These are phyloP conservation scores for Linum usitatissimum DNA, from an alignment of 345 rosid species.

Conservation along the genomic window DNA sequence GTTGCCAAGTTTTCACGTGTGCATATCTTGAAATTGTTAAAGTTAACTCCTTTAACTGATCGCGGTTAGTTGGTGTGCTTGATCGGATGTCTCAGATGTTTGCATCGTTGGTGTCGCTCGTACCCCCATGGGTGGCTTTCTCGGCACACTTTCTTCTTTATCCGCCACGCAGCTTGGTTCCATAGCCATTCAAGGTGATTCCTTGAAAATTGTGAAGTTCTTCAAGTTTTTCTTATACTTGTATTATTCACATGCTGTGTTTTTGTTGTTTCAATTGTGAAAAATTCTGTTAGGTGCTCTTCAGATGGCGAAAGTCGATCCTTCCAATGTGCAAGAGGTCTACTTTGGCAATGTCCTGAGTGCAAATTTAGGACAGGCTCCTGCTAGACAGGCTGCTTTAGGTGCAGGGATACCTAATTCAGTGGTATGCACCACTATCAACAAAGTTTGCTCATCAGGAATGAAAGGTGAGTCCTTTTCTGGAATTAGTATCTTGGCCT, in stretches of 20 bases:
- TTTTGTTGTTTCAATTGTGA: too few relatives aligned
- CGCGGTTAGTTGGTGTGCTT: too few relatives aligned
- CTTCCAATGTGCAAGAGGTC: not conserved
- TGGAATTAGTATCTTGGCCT: not conserved
- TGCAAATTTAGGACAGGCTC: constrained; percentile 6
- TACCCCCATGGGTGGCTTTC: constrained; percentile 25
- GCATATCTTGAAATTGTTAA: not conserved
- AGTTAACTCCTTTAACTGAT: not conserved
- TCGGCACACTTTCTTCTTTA: constrained; percentile 24
- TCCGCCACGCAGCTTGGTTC: constrained; percentile 23
- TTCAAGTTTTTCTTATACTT: not conserved
- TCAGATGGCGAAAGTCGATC: not conserved
- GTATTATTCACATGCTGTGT: not conserved
- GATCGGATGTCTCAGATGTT: constrained; percentile 9
- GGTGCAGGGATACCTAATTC: constrained; percentile 17
- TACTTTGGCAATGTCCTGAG: constrained; percentile 3
- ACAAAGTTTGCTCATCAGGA: constrained; percentile 26
- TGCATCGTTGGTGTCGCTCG: constrained; percentile 23
- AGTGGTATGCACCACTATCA: constrained; percentile 23
- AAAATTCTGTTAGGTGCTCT: not conserved
- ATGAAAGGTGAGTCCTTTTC: constrained; percentile 17
- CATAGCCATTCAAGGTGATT: constrained; percentile 1
- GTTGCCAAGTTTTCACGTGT: not conserved
- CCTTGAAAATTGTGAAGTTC: too few relatives aligned
- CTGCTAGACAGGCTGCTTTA: not conserved